phyloP scores from a whole-genome alignment of 2,329 filamentous ascomycete genomes.

The Xylaria sp. region DNA sequence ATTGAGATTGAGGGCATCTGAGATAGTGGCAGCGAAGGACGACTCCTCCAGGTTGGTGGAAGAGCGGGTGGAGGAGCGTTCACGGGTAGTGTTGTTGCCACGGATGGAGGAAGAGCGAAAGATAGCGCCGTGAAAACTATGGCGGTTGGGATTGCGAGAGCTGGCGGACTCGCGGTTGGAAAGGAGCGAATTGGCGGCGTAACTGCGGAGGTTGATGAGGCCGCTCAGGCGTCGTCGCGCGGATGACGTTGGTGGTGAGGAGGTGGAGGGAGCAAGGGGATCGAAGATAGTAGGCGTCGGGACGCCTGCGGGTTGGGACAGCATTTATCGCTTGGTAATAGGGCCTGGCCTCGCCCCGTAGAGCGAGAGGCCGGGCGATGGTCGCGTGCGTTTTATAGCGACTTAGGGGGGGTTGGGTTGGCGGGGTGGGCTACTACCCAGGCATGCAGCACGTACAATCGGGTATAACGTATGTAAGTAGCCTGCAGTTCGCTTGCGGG shows the following conservation, averaged over 20 bases:
- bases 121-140: constrained; percentile 37
- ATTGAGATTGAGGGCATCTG: constrained; percentile 31
- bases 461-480: background rate
- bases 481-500: background rate
- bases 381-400: constrained; percentile 29
- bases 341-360: constrained; percentile 24
- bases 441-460: background rate
- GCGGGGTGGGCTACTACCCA: constrained; percentile 9
- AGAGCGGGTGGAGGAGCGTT: constrained; percentile 18
- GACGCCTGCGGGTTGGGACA: constrained; percentile 45
- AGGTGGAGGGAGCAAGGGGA: constrained; percentile 43
- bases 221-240: constrained; percentile 45
- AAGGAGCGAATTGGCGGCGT: constrained; percentile 34
- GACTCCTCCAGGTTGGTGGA: constrained; percentile 30
- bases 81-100: constrained; percentile 21
- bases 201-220: constrained; percentile 45
- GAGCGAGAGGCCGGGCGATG: constrained; percentile 23
- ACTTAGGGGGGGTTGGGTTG: constrained; percentile 14
- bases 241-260: constrained; percentile 41
- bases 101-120: constrained; percentile 35
- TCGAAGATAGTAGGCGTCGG: constrained; percentile 45
- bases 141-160: constrained; percentile 35
- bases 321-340: constrained; percentile 41
- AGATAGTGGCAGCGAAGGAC: constrained; percentile 24
- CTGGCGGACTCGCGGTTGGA: constrained; percentile 42